A percentile compares a stretch with the other conserved stretches of the same genome.
These are phyloP conservation scores for Rauvolfia tetraphylla DNA, from an alignment of 257 asterid genomes.

Conservation along the genomic window DNA sequence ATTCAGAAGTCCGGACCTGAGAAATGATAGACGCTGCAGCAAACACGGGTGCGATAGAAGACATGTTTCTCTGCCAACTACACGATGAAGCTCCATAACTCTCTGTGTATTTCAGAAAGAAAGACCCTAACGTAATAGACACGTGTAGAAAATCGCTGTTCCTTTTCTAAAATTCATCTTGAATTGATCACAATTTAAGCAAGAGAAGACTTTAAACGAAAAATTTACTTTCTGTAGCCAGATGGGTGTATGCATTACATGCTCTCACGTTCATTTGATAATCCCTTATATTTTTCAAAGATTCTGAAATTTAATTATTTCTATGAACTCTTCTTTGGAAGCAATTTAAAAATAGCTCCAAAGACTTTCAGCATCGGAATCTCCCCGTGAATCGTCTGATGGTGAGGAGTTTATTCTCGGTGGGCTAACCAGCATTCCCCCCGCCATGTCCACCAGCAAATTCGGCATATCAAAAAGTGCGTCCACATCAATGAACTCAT, in stretches of 20 bases:
- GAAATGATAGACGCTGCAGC: not conserved
- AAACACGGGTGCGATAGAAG: conserved; percentile 5
- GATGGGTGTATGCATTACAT: not conserved
- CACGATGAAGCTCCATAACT: not conserved
- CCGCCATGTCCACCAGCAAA: conserved; percentile 49
- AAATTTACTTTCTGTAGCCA: not conserved
- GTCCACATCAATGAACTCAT: conserved; percentile 38
- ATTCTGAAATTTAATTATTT: not conserved
- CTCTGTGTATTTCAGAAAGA: not conserved
- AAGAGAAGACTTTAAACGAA: no score
- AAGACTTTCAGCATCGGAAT: conserved; percentile 33
- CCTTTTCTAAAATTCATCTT: not conserved
- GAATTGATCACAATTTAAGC: not conserved
- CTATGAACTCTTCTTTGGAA: not conserved
- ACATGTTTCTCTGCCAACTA: not conserved
- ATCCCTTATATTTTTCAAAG: not conserved
- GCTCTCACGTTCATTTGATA: not conserved
- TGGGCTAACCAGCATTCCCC: conserved; percentile 47
- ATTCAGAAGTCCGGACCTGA: conserved; percentile 13
- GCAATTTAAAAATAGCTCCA: conserved; percentile 32
- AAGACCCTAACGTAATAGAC: not conserved
- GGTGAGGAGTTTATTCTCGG: conserved; percentile 32
- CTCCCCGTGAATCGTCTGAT: conserved; percentile 23
- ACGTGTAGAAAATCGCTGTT: not conserved
- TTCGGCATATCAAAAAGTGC: conserved; percentile 43